phyloP scores from a whole-genome alignment of 768 basidiomycete species.

The Lentinus brumalis region DNA sequence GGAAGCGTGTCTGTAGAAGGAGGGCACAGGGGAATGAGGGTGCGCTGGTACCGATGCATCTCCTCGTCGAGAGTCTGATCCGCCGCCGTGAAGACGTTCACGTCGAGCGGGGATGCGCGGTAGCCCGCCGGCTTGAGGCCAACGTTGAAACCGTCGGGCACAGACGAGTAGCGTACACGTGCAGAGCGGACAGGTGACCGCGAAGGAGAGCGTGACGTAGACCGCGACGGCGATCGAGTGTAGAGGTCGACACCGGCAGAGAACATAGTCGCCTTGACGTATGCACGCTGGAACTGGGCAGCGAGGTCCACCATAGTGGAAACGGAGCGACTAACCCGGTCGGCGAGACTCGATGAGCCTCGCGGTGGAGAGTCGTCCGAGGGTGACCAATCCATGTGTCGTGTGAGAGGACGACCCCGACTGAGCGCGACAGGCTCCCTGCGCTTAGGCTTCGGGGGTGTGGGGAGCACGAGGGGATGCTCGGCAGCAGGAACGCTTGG shows the following conservation, averaged over 20 bases:
- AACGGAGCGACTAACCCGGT: constrained; percentile 40
- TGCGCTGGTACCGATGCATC: constrained; percentile 15
- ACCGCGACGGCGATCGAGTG: constrained; percentile 24
- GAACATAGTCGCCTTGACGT: constrained; percentile 56
- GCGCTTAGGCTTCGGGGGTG: constrained; percentile 1
- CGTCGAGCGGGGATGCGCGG: constrained; percentile 46
- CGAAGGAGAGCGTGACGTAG: constrained; percentile 21
- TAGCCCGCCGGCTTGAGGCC: constrained; percentile 41
- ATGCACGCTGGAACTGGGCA: constrained; percentile 58
- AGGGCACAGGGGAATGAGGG: constrained; percentile 27
- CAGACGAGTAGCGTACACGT: constrained; percentile 6
- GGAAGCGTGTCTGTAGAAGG: constrained; percentile 36
- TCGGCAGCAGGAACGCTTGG: constrained; percentile 10
- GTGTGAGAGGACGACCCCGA: constrained; percentile 19
- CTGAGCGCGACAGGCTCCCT: constrained; percentile 12
- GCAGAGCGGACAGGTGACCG: constrained; percentile 12
- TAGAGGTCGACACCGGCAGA: constrained; percentile 36
- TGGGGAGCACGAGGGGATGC: constrained; percentile 17
- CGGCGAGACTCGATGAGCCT: constrained; percentile 19
- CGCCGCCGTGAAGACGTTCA: constrained; percentile 40
- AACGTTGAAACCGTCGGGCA: constrained; percentile 16
- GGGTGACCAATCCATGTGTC: background rate
- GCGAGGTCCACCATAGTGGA: constrained; percentile 52
- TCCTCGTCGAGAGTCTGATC: constrained; percentile 2
- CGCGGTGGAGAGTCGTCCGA: constrained; percentile 13